A percentile compares a stretch with the other conserved stretches of the same genome.
Conservation (phyloP, 805 yeast genomes). For the Lipomyces chichibuensis region DNA sequence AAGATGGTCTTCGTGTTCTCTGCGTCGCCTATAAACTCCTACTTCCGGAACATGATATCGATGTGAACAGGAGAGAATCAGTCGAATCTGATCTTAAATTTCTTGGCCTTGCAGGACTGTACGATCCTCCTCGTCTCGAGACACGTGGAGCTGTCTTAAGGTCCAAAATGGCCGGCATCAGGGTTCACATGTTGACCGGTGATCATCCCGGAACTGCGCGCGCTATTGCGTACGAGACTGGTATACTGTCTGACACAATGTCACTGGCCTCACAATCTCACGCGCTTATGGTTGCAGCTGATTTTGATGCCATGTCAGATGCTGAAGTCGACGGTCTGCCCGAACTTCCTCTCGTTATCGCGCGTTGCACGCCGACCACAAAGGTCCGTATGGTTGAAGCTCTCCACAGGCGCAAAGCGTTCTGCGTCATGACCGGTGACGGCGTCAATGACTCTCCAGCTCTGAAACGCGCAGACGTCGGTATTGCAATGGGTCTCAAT, state of each 20-base stretch:
- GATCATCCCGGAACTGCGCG: constrained; percentile 79
- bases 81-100: constrained; percentile 61
- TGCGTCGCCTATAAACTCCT: constrained; percentile 60
- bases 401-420: constrained; percentile 61
- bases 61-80: constrained; percentile 45
- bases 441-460: constrained; percentile 85
- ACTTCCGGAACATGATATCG: constrained; percentile 16
- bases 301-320: constrained; percentile 66
- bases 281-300: constrained; percentile 72
- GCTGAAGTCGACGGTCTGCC: constrained; percentile 65
- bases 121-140: constrained; percentile 81
- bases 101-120: constrained; percentile 73
- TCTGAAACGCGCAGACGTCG: constrained; percentile 75
- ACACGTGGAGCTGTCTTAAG: constrained; percentile 65
- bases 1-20: constrained; percentile 72
- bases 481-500: constrained; percentile 81
- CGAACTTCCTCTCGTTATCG: constrained; percentile 73
- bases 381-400: constrained; percentile 83
- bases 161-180: constrained; percentile 76
- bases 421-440: constrained; percentile 83
- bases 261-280: constrained; percentile 50
- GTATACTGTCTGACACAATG: constrained; percentile 59
- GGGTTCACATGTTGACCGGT: constrained; percentile 82
- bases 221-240: constrained; percentile 81
- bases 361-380: constrained; percentile 82